Conservation (phyloP, 768 basidiomycete genomes). For the Tephrocybe rancida region DNA sequence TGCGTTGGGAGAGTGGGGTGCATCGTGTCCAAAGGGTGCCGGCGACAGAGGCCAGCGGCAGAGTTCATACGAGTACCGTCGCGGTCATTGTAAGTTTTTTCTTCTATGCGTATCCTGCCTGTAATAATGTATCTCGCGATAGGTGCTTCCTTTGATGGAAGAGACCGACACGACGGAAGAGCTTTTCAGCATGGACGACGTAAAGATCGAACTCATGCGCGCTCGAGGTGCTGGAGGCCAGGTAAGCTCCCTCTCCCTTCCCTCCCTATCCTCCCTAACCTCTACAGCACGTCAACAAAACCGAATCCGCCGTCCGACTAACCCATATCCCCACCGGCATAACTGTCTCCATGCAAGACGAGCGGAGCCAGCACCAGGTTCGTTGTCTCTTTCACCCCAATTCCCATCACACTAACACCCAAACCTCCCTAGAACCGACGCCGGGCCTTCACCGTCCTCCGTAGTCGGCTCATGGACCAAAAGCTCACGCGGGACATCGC, state of each 20-base stretch:
- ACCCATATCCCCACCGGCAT: slow-evolving; percentile 94
- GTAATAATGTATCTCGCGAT: neutral
- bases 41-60: slow-evolving; percentile 82
- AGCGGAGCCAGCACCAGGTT: slow-evolving; percentile 93
- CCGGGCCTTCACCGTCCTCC: slow-evolving; percentile 90
- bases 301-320: slow-evolving; percentile 94
- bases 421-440: slow-evolving; percentile 78
- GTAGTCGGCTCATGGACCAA: slow-evolving; percentile 81
- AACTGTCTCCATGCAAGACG: slow-evolving; percentile 97
- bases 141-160: slow-evolving; percentile 85
- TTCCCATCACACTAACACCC: neutral
- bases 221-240: slow-evolving; percentile 97
- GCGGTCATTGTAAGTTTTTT: slow-evolving; percentile 70
- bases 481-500: slow-evolving; percentile 73
- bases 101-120: neutral
- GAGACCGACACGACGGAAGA: slow-evolving; percentile 66
- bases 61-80: slow-evolving; percentile 92
- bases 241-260: slow-evolving; percentile 37
- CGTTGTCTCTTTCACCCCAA: slow-evolving; percentile 9
- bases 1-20: slow-evolving; percentile 93
- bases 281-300: slow-evolving; percentile 92
- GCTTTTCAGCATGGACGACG: slow-evolving; percentile 81
- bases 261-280: neutral
- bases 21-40: slow-evolving; percentile 96
- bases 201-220: slow-evolving; percentile 93